Percentiles rank a stretch among this genome's conserved stretches.
phyloP scores from a whole-genome alignment of 345 rosid species.

The Durio zibethinus region DNA sequence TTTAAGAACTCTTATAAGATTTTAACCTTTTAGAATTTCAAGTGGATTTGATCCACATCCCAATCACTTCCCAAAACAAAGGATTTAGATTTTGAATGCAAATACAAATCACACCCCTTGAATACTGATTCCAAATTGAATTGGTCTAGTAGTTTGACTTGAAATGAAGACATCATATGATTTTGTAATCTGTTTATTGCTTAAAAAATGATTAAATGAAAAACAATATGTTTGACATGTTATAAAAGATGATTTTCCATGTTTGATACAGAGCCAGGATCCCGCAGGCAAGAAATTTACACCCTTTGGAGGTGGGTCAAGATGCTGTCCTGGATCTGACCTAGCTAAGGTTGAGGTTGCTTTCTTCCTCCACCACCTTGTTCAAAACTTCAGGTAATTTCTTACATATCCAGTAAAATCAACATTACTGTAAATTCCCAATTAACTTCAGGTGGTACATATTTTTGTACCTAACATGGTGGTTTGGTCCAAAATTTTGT shows the following conservation, averaged over 20 bases:
- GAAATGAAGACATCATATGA: neutral
- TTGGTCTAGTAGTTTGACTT: neutral
- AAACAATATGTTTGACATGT: neutral
- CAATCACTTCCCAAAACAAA: neutral
- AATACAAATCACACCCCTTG: neutral
- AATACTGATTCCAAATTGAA: neutral
- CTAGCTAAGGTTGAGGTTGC: slow-evolving; percentile 62
- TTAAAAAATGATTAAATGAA: neutral
- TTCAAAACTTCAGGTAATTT: slow-evolving; percentile 46
- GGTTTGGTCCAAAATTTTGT: neutral
- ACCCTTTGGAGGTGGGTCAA: slow-evolving; percentile 61
- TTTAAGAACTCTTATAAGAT: too few species aligned
- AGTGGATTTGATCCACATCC: neutral
- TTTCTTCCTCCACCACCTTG: slow-evolving; percentile 59
- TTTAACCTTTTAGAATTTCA: neutral
- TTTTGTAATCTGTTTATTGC: neutral
- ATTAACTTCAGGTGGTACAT: neutral
- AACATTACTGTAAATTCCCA: neutral
- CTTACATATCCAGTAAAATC: neutral
- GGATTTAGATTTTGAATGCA: neutral
- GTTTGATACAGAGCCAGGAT: slow-evolving; percentile 33
- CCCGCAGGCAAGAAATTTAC: slow-evolving; percentile 51
- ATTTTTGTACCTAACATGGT: neutral
- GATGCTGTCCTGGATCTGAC: slow-evolving; percentile 63
- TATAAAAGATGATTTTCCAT: neutral